Percentiles rank a stretch among this genome's conserved stretches.
Conservation (phyloP, 148 eudicot species). For the Selenicereus undatus region DNA sequence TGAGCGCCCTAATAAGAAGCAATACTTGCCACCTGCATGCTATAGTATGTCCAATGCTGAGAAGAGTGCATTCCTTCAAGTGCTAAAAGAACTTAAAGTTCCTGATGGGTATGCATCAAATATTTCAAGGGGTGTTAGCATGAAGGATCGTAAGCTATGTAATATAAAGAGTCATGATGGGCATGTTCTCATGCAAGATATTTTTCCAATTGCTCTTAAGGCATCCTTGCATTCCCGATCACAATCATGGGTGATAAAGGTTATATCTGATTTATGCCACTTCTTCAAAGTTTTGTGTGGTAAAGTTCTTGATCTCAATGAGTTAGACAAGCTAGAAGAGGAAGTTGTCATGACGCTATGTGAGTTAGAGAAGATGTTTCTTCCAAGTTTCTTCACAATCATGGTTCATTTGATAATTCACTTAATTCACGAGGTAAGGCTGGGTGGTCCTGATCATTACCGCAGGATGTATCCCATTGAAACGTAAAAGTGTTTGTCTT, state of each 20-base stretch:
- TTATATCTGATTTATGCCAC: neutral
- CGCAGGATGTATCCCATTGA: neutral
- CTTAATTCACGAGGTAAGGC: neutral
- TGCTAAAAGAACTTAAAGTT: neutral
- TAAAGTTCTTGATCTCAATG: neutral
- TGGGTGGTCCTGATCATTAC: neutral
- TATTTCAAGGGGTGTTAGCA: slow-evolving; percentile 1
- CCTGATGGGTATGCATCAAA: slow-evolving; percentile 9
- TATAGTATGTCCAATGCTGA: slow-evolving; percentile 1
- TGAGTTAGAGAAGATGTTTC: neutral
- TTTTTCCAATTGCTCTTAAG: neutral
- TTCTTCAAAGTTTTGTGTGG: neutral
- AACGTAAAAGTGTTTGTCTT: neutral
- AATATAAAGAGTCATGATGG: neutral
- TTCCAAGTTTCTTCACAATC: slow-evolving; percentile 3
- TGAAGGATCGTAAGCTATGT: slow-evolving; percentile 1
- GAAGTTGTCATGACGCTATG: neutral
- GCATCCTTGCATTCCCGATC: neutral
- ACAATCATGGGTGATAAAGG: neutral
- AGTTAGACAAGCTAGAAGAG: neutral
- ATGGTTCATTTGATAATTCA: neutral
- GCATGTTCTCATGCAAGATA: neutral
- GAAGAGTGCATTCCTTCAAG: neutral
- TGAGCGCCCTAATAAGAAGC: neutral
- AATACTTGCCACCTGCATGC: neutral